phyloP scores from a whole-genome alignment of 495 filamentous ascomycete species.

The Penicillium ucsense region DNA sequence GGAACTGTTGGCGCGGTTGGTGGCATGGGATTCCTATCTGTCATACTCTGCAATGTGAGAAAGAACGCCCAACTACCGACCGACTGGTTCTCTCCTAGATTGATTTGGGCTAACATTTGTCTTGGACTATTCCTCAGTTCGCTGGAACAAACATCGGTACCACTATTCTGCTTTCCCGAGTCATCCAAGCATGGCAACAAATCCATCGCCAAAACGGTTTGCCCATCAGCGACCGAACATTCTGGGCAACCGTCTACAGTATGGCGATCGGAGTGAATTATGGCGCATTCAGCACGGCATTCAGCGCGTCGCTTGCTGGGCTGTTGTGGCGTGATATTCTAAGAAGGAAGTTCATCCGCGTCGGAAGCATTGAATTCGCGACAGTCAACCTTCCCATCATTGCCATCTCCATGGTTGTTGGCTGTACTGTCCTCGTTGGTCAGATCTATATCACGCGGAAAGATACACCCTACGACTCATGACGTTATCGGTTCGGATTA shows the following conservation, averaged over 20 bases:
- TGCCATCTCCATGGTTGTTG: conserved; percentile 53
- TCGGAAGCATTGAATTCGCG: conserved; percentile 49
- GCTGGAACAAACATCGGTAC: conserved; percentile 64
- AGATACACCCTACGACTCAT: conserved; percentile 11
- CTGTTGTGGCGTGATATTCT: conserved; percentile 60
- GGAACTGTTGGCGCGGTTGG: conserved; percentile 53
- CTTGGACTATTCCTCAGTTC: conserved; percentile 32
- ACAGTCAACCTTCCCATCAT: conserved; percentile 58
- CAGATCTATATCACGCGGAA: conserved; percentile 46
- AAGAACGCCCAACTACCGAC: neutral
- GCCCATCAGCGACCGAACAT: conserved; percentile 45
- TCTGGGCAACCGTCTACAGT: conserved; percentile 58
- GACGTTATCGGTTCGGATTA: neutral
- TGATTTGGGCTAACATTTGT: neutral
- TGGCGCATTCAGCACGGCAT: conserved; percentile 57
- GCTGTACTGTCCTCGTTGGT: conserved; percentile 46
- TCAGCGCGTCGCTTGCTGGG: conserved; percentile 57
- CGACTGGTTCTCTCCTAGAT: neutral
- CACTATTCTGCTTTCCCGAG: conserved; percentile 54
- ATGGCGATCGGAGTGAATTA: conserved; percentile 63
- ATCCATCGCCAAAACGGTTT: conserved; percentile 38
- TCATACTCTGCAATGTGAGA: conserved; percentile 59
- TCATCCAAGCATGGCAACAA: conserved; percentile 52
- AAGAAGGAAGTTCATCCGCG: conserved; percentile 49
- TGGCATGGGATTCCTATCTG: conserved; percentile 59